phyloP scores from a whole-genome alignment of 2,329 filamentous ascomycete genomes.

The Coniochaeta prunicola region DNA sequence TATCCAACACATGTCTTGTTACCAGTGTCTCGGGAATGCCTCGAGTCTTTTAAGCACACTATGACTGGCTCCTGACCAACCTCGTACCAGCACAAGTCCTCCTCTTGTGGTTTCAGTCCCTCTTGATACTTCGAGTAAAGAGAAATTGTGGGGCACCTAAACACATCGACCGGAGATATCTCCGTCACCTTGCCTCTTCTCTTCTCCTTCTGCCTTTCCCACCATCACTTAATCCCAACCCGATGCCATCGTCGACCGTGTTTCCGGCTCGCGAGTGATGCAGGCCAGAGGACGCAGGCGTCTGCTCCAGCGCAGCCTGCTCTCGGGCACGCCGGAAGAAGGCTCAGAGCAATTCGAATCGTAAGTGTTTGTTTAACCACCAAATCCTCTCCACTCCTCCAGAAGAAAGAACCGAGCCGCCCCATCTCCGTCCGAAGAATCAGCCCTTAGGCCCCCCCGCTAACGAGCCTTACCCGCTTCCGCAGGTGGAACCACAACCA shows the following conservation, averaged over 20 bases:
- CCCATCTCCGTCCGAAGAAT: too few species aligned
- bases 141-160: not conserved
- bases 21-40: not conserved
- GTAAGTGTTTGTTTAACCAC: too few species aligned
- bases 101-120: too few species aligned
- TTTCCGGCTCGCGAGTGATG: not conserved
- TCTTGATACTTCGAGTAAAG: not conserved
- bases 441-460: not conserved
- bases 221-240: not conserved
- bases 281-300: not conserved
- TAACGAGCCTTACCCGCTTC: not conserved
- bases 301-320: not conserved
- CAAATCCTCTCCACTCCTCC: not conserved
- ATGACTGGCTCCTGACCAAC: not conserved
- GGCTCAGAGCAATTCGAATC: not conserved
- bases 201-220: not conserved
- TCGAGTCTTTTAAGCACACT: not conserved
- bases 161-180: not conserved
- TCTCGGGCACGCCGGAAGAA: constrained; percentile 1
- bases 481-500: constrained; percentile 19
- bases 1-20: too few species aligned
- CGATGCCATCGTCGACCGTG: not conserved
- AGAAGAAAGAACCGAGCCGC: too few species aligned
- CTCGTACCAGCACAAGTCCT: too few species aligned
- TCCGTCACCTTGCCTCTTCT: not conserved